phyloP scores from a whole-genome alignment of 345 rosid species.

The Mercurialis annua region DNA sequence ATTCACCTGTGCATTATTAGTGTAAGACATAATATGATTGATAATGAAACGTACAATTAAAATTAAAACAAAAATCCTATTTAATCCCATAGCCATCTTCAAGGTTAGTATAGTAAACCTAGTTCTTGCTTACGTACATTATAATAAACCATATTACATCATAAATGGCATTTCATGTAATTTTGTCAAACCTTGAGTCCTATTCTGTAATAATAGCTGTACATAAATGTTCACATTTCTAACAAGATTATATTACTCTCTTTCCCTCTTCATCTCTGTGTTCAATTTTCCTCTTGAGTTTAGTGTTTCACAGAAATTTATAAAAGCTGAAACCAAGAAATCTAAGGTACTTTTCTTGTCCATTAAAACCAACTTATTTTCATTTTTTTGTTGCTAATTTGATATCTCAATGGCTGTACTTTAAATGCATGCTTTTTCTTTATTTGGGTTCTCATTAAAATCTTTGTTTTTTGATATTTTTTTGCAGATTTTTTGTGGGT shows the following conservation, averaged over 20 bases:
- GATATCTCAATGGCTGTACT: background rate
- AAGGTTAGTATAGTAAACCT: conserved; percentile 7
- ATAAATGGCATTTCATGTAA: conserved; percentile 5
- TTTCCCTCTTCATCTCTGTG: background rate
- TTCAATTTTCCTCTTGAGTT: background rate
- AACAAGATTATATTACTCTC: background rate
- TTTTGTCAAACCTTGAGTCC: background rate
- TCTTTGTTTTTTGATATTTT: background rate
- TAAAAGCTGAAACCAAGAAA: background rate
- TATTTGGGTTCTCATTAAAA: background rate
- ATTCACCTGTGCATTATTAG: too few species aligned
- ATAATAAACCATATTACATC: background rate
- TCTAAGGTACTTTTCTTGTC: conserved; percentile 9
- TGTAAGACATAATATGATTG: too few species aligned
- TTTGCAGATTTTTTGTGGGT: conserved; percentile 4
- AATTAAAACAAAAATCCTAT: too few species aligned
- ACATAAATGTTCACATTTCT: background rate
- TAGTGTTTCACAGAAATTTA: conserved; percentile 10
- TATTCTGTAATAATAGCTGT: background rate
- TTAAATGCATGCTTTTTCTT: conserved; percentile 5
- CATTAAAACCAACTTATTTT: background rate
- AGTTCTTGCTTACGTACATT: background rate
- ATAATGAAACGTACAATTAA: too few species aligned
- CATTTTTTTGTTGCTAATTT: background rate
- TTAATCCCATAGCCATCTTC: background rate